Percentiles rank a stretch among this genome's conserved stretches.
Conservation (phyloP, 108 stramenopile species). For the Pseudonitzschia pungens region DNA sequence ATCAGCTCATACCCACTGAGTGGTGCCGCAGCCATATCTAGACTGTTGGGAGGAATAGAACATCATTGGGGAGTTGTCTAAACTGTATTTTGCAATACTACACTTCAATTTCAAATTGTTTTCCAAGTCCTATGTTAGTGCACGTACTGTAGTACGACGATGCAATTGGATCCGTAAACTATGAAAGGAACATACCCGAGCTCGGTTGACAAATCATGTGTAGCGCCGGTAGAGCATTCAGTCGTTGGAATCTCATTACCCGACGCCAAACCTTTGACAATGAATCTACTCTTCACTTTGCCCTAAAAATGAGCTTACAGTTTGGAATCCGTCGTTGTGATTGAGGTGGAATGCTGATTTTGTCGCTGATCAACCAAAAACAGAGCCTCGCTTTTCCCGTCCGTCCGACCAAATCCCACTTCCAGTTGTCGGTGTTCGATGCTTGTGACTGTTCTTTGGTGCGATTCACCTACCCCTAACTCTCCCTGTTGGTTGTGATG, state of each 20-base stretch:
- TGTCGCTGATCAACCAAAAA: slow-evolving; percentile 3
- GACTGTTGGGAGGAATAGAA: slow-evolving; percentile 92
- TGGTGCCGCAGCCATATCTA: slow-evolving; percentile 90
- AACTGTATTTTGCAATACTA: not conserved
- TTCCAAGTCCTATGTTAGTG: too few relatives aligned
- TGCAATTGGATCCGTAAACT: too few relatives aligned
- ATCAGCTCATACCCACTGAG: slow-evolving; percentile 94
- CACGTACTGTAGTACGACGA: too few relatives aligned
- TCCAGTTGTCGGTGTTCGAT: slow-evolving; percentile 22
- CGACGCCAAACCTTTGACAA: too few relatives aligned
- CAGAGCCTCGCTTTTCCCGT: slow-evolving; percentile 23
- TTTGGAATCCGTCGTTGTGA: not conserved
- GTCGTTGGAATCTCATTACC: too few relatives aligned
- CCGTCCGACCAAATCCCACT: slow-evolving; percentile 32
- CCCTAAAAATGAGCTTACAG: not conserved
- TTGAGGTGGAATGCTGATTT: not conserved
- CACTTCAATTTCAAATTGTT: not conserved
- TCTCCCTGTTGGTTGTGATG: not conserved
- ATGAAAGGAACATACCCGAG: too few relatives aligned
- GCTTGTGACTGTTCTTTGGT: slow-evolving; percentile 42
- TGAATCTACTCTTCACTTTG: too few relatives aligned
- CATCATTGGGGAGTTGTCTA: slow-evolving; percentile 94
- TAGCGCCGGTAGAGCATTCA: too few relatives aligned
- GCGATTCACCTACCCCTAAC: slow-evolving; percentile 39
- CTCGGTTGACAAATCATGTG: too few relatives aligned